Evolutionary conservation across 805 yeast species (phyloP), one percentile per base, ranked within the genome.

Genomic region (Ogataea angusta): DNA sequence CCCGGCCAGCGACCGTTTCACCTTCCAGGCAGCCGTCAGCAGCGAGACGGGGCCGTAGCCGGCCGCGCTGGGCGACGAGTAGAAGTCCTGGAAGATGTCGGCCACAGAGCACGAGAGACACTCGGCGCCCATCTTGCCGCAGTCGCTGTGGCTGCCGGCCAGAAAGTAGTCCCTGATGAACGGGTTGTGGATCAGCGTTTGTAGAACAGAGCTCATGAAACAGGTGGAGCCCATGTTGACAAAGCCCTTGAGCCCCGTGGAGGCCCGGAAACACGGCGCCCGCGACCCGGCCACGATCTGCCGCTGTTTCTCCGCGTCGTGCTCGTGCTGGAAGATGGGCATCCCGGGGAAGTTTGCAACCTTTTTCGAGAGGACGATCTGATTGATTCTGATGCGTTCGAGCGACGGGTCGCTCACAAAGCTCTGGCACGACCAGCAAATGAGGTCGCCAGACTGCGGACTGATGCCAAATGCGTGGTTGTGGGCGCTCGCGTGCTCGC

Each of bases 161-260:
- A 93, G 71, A 53, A 86, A 89, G 48, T 82, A 82, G 53, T 80
- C 76, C 43, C 91, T 75, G 30, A 93, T 75, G 43, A 87, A 71
- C 6, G 99, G 98, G 57, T 93, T 93, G 61, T 93, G 99, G 30
- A 93, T 69, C 37, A 91, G 65, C 0, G 95, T 78, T 66, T 93
- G 99, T 29, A 93, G 64, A n/a, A 90, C 79, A 26, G 91, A 84
- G 51, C 95, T 85, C 87, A 93, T 91, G 66, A 88, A 93, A 67
- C 99, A 93, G 0, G 99, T 93, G 0, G 99, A 85, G 0, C 99
- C 99, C 81, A 91, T 79, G 60, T 91, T 91, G 37, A 88, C 81
- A 51, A 93, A 77, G 3, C 99, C 99, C 38, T 85, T 75, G 15
- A 93, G 67, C 0, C 97, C 98, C n/a, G 80, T 74, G 5, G 78